A percentile compares a stretch with the other conserved stretches of the same genome.
phyloP scores from a whole-genome alignment of 2,329 filamentous ascomycete species.

The Hymenotorrendiella dingleyae region DNA sequence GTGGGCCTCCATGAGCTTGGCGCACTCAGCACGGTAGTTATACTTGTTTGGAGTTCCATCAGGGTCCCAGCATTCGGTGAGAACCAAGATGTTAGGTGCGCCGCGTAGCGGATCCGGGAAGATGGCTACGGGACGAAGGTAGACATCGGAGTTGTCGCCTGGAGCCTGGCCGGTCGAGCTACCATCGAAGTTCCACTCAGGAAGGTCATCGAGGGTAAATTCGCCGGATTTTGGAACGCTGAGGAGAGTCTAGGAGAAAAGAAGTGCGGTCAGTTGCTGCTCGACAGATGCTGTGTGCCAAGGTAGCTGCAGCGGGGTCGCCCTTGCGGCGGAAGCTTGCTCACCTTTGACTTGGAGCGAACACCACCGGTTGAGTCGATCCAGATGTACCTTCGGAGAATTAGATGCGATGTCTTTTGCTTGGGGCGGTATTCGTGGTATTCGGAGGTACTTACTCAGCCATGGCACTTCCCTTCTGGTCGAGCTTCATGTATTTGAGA shows the following conservation, averaged over 20 bases:
- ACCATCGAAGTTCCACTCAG: conserved; percentile 80
- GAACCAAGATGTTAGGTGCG: conserved; percentile 86
- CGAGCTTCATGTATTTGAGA: conserved; percentile 84
- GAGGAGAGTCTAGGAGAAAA: conserved; percentile 52
- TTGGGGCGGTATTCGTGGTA: too few relatives aligned
- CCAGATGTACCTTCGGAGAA: conserved; percentile 67
- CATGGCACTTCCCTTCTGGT: conserved; percentile 83
- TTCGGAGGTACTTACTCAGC: conserved; percentile 69
- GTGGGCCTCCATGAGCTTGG: conserved; percentile 84
- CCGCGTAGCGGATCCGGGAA: conserved; percentile 90
- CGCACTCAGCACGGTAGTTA: conserved; percentile 93
- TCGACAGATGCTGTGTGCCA: neutral
- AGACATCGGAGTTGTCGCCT: conserved; percentile 95
- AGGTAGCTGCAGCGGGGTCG: neutral
- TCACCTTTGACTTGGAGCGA: conserved; percentile 94
- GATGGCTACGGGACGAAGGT: conserved; percentile 83
- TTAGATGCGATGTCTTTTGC: conserved; percentile 4
- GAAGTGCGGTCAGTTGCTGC: conserved; percentile 14
- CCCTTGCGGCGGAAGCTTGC: conserved; percentile 34
- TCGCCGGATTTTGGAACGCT: conserved; percentile 43
- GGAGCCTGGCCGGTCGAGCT: conserved; percentile 90
- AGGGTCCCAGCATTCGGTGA: conserved; percentile 89
- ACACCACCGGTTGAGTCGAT: conserved; percentile 77
- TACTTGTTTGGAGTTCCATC: conserved; percentile 96
- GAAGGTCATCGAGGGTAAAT: conserved; percentile 53